Percentiles rank a stretch among this genome's conserved stretches.
Evolutionary conservation across 2,329 filamentous ascomycete genomes (phyloP).

Genomic region (Hypoxylon sp.): DNA sequence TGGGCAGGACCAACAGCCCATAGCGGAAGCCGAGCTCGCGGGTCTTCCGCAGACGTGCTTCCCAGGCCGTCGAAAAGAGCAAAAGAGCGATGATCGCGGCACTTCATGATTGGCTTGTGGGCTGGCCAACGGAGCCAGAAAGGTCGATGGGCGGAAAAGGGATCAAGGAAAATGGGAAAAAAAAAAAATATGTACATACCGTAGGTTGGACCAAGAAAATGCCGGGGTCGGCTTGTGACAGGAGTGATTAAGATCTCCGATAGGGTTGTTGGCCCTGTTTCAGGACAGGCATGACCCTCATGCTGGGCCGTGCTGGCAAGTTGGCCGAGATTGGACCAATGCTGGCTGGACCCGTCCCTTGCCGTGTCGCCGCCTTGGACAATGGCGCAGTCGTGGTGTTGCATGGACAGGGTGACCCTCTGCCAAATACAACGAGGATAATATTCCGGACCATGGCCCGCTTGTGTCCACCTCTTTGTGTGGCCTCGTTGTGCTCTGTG

Average conservation of each 20-base stretch:
- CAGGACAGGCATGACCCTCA: slow-evolving; percentile 41
- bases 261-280: slow-evolving; percentile 40
- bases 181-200: no score
- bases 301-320: no score
- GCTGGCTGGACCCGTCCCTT: not conserved
- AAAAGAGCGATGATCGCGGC: slow-evolving; percentile 37
- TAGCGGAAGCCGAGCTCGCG: slow-evolving; percentile 27
- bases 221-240: slow-evolving; percentile 34
- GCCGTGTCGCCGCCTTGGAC: not conserved
- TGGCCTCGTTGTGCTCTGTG: no score
- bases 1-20: slow-evolving; percentile 19
- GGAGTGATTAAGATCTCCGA: slow-evolving; percentile 36
- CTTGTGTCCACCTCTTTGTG: not conserved
- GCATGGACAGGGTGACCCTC: slow-evolving; percentile 23
- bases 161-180: no score
- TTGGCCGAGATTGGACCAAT: no score
- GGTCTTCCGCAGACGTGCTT: not conserved
- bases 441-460: slow-evolving; percentile 11
- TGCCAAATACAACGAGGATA: slow-evolving; percentile 10
- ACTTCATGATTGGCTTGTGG: slow-evolving; percentile 38
- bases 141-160: slow-evolving; percentile 31
- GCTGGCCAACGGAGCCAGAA: slow-evolving; percentile 18
- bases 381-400: no score
- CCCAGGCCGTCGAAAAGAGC: slow-evolving; percentile 20
- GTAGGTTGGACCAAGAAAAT: slow-evolving; percentile 25